A percentile compares a stretch with the other conserved stretches of the same genome.
Conservation (phyloP, 1,284 basidiomycete genomes). For the Apiotrichum sp. region DNA sequence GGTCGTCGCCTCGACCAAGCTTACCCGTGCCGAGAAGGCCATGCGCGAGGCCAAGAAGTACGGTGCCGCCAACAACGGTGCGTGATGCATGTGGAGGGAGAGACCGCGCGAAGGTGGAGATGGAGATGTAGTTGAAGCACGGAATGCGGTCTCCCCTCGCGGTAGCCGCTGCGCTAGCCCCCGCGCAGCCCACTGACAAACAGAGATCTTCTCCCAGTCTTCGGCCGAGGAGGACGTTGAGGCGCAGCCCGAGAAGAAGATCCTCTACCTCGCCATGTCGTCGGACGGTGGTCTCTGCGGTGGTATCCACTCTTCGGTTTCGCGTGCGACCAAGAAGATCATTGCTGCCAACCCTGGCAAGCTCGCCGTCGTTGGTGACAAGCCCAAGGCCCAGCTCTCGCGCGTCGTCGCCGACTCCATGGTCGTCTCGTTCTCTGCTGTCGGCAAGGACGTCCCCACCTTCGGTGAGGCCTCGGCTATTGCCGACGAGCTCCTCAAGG, state of each 20-base stretch:
- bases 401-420: slow-evolving; percentile 63
- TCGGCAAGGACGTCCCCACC: slow-evolving; percentile 93
- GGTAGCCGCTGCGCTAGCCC: too few species aligned
- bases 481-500: slow-evolving; percentile 85
- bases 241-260: slow-evolving; percentile 59
- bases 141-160: too few species aligned
- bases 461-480: slow-evolving; percentile 93
- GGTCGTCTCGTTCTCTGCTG: slow-evolving; percentile 88
- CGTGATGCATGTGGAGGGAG: slow-evolving; percentile 35
- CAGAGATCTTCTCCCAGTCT: slow-evolving; percentile 76
- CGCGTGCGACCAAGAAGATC: slow-evolving; percentile 70
- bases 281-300: slow-evolving; percentile 99
- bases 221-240: slow-evolving; percentile 29
- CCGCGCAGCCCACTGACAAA: too few species aligned
- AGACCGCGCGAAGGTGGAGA: background rate
- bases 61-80: slow-evolving; percentile 87
- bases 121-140: too few species aligned
- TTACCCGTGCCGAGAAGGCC: slow-evolving; percentile 89
- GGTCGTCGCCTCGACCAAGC: slow-evolving; percentile 97
- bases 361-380: slow-evolving; percentile 90
- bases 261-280: slow-evolving; percentile 86
- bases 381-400: slow-evolving; percentile 88
- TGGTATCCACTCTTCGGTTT: slow-evolving; percentile 97
- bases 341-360: slow-evolving; percentile 57
- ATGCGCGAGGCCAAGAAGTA: slow-evolving; percentile 93